Base-by-base conservation (phyloP, 169 alveolate genomes). In the Babesia divergens region DNA sequence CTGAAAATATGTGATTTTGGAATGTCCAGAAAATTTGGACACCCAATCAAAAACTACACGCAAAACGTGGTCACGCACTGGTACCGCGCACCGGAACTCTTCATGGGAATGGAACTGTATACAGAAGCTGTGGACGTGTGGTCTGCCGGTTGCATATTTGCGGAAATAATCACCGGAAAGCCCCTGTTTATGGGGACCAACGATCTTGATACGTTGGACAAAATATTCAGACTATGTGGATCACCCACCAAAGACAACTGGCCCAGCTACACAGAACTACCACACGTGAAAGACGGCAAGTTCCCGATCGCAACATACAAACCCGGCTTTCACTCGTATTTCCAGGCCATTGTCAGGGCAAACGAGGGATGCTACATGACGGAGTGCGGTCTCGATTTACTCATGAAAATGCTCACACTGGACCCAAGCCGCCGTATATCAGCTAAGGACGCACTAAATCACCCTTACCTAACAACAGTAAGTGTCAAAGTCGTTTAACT, bases 21-120 rank as follows among this genome's bases (percentile, higher is more conserved):
- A 6, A 86, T 94, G 91, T 94, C 97, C 11, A 64, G 97, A 43
- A 90, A 92, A 67, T 93, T 83, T 64, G 96, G 97, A 13, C 90
- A 86, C 65, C 95, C 96, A 29, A 38, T 83, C 31, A 86, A 74
- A 47, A 94, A 97, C 46, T 89, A 94, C 64, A 97, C 98, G 24
- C 95, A 95, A 65, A 97, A 94, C 56, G 97, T 97, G 9, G 97
- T 96, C 16, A 95, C 99, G 18, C 92, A 96, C 40, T 97, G 99
- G 99, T 97, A 96, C 77, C 79, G 99, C 43, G 97, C 99, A 16
- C 99, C 99, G 32, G 99, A 97, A 81, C 91, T 96, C 14, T 89
- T 97, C 60, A 90, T 96, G 65, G 99, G 99, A 0, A 92, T 93
- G 66, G 90, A 91, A 65, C 84, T 91, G 67, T 97, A 97, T 74